Base-by-base conservation (phyloP, 225 moss, liverwort and hornwort genomes). In the Pseudoscleropodium purum region DNA sequence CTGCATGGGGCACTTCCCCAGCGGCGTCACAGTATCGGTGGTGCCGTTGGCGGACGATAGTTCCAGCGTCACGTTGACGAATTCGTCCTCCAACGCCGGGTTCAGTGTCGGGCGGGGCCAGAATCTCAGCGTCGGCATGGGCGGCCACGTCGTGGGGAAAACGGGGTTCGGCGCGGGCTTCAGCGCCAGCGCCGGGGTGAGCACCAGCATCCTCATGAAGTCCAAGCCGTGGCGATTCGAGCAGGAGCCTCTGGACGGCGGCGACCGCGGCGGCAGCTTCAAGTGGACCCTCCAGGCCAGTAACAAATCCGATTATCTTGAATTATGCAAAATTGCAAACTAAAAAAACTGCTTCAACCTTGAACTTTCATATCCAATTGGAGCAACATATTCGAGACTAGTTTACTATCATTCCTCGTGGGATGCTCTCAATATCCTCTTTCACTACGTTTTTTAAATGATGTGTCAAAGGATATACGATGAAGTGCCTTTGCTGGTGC, bases 201-300 rank as follows among this genome's bases (percentile, higher is more conserved):
- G 27, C 34, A 69, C 73, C 64, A 66, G 36, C 77, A 56, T 82
- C 15, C 52, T 77, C 13, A 81, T 92, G 89, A 92, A 89, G 76
- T 87, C 85, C 78, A 90, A 36, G 33, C 87, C 87, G 5, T 93
- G 91, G 93, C 84, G 90, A 17, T 93, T 92, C 87, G 90, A 93
- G 85, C 90, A 93, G 81, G 81, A 90, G 34, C 82, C 87, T 2
- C 23, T 90, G 26, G 63, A 33, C 13, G 74, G 90, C 45, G 34
- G 68, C 56, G 76, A 92, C 70, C 89, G 82, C 34, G 89, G 87
- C 13, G 89, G 87, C 23, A 83, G 85, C 80, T 93, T 93, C 87
- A 87, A 81, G 84, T 92, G 87, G 93, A 90, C 89, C 33, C 72
- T 93, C n/a, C 59, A 80, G 59, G 59, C 18, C 57, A 59, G 59